Evolutionary conservation across 805 yeast genomes (phyloP), one percentile per base, ranked within the genome.

Genomic region (Saccharomycopsis sp.): DNA sequence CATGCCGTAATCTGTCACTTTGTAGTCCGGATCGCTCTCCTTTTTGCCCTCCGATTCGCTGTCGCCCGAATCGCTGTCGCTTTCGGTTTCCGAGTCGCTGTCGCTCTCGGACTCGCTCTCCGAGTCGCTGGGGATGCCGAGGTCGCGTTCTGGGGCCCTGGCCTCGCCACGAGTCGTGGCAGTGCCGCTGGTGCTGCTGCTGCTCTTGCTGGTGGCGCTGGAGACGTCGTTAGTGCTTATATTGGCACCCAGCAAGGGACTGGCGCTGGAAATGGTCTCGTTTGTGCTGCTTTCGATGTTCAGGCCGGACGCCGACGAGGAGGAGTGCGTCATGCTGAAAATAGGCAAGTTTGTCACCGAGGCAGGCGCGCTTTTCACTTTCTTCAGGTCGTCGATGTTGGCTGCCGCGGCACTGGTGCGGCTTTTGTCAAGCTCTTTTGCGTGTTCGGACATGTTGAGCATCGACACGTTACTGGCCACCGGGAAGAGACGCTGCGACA

Each of bases 361-460:
- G 18, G 64, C 55, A n/a, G 58, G 50, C 18, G 59, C 53, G 34
- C 61, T 58, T 50, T 57, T 55, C 14, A 51, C 57, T 23, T 56
- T 50, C 24, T 56, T 53, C 46, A 60, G 56, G 56, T 59, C 9
- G 8, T 55, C n/a, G 18, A 9, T 20, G n/a, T 23, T 34, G 7
- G 12, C 24, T 34, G 34, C 24, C 16, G 20, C 37, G 23, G 18
- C 24, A 52, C 24, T 23, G 52, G 21, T 54, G 63, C 52, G 15
- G 16, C 55, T 9, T 24, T 29, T 48, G 55, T 60, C 50, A 62
- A 65, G 58, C 62, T 68, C 60, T 50, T 66, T 65, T 47, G 74
- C 52, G 7, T 34, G 37, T 3, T 20, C 37, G n/a, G 55, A 46
- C 34, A 52, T 41, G 41, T 52, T 34, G 5, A 37, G 29, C 24